A percentile compares a stretch with the other conserved stretches of the same genome.
phyloP scores from a whole-genome alignment of 345 rosid species.

The Heritiera fomes region DNA sequence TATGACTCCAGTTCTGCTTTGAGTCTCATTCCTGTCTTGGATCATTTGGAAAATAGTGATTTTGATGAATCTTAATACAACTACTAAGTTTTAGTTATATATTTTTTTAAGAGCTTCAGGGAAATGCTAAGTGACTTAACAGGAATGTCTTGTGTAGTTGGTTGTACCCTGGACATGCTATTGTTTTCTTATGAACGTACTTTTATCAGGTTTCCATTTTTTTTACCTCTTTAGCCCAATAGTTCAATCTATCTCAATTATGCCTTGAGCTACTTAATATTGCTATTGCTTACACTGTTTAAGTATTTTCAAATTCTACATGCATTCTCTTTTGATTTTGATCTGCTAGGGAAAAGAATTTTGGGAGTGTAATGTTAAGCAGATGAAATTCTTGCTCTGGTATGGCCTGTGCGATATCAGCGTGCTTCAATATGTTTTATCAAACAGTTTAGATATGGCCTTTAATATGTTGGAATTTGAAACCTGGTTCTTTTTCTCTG shows the following conservation, averaged over 20 bases:
- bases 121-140: neutral
- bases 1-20: constrained; percentile 10
- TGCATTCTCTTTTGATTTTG: neutral
- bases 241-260: neutral
- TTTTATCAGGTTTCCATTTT: neutral
- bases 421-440: neutral
- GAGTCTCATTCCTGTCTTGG: neutral
- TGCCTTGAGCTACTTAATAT: neutral
- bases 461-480: neutral
- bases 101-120: neutral
- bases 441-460: neutral
- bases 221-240: neutral
- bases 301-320: neutral
- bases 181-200: neutral
- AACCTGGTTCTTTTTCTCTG: constrained; percentile 10
- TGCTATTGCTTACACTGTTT: neutral
- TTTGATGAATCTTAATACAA: neutral
- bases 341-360: neutral
- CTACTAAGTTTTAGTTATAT: neutral
- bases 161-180: neutral
- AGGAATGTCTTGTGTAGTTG: neutral
- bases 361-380: neutral
- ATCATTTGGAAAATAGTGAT: neutral
- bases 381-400: neutral
- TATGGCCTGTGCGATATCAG: neutral